Evolutionary conservation across 495 filamentous ascomycete genomes (phyloP).

Genomic region (Venustampulla echinocandica): DNA sequence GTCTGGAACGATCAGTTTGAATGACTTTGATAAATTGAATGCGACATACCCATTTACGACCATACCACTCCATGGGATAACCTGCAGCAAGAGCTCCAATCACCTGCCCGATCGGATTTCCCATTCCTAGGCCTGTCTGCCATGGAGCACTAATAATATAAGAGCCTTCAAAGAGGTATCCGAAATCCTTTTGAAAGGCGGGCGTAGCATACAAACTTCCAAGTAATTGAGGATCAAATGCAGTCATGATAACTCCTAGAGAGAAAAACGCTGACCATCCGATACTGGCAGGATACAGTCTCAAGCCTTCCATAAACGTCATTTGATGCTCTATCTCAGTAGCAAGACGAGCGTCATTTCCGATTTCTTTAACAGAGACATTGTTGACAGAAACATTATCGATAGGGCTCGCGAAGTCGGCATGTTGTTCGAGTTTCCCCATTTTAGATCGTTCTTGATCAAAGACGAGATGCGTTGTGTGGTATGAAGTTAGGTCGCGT

Average conservation of each 20-base stretch:
- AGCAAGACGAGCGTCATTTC: conserved; percentile 8
- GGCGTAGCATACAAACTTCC: conserved; percentile 29
- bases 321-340: conserved; percentile 24
- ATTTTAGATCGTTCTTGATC: background rate
- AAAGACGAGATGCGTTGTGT: background rate
- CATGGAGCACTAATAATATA: conserved; percentile 64
- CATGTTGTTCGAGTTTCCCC: background rate
- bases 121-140: conserved; percentile 48
- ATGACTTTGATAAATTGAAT: background rate
- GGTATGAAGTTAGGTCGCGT: background rate
- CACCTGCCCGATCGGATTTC: conserved; percentile 20
- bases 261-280: conserved; percentile 28
- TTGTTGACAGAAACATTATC: background rate
- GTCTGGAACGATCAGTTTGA: conserved; percentile 13
- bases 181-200: conserved; percentile 26
- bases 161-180: conserved; percentile 15
- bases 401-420: background rate
- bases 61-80: conserved; percentile 37
- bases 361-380: background rate
- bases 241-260: conserved; percentile 37
- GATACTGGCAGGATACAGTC: conserved; percentile 31
- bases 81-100: conserved; percentile 39
- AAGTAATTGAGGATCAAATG: conserved; percentile 33
- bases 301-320: conserved; percentile 23
- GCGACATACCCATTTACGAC: conserved; percentile 33